phyloP scores from a whole-genome alignment of 257 asterid species.

The Prunella vulgaris region DNA sequence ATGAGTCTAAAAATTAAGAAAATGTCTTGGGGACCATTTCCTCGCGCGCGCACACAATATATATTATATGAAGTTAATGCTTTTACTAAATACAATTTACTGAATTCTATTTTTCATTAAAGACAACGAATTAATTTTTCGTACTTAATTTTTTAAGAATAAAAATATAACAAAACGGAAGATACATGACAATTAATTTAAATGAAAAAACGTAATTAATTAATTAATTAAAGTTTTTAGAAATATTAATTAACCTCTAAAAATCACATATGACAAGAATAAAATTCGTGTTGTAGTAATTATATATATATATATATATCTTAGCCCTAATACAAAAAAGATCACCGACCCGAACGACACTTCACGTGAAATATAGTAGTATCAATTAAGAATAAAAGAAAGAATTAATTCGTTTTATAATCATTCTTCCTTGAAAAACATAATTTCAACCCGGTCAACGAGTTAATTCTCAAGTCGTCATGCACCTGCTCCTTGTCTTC shows the following conservation, averaged over 20 bases:
- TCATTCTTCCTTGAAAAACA: slow-evolving; percentile 19
- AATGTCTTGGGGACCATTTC: background rate
- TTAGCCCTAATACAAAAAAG: background rate
- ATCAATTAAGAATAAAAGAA: slow-evolving; percentile 26
- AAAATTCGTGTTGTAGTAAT: background rate
- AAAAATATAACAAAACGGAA: too few species aligned
- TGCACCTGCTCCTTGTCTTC: slow-evolving; percentile 66
- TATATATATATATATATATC: too few species aligned
- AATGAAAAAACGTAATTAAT: too few species aligned
- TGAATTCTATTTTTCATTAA: background rate
- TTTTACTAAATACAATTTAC: background rate
- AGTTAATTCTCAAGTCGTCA: slow-evolving; percentile 39
- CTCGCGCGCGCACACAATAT: background rate
- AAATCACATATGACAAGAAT: slow-evolving; percentile 18
- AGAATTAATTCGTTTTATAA: slow-evolving; percentile 14
- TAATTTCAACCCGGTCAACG: slow-evolving; percentile 39
- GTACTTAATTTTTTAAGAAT: background rate
- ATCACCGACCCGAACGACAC: slow-evolving; percentile 43
- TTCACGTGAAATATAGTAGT: too few species aligned
- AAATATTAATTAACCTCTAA: background rate
- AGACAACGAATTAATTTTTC: background rate
- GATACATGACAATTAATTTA: too few species aligned
- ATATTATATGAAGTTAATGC: background rate
- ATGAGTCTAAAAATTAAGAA: background rate
- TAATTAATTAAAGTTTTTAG: too few species aligned